Evolutionary conservation across 345 rosid genomes (phyloP).

Genomic region (Eutrema heterophyllum): DNA sequence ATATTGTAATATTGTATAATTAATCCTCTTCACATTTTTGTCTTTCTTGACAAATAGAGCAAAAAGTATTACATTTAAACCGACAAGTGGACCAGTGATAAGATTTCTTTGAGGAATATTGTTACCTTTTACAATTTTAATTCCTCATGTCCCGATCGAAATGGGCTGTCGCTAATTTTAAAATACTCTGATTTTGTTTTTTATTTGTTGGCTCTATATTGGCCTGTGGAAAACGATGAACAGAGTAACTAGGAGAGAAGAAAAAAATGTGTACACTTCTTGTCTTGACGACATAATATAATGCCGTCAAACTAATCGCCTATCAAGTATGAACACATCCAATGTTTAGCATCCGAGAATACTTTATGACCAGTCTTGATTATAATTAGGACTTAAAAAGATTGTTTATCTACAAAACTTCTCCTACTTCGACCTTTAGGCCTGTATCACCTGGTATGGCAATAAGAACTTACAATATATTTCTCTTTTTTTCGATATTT

Average conservation of each 20-base stretch:
- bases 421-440: background rate
- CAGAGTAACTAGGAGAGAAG: background rate
- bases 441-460: background rate
- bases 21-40: background rate
- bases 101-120: background rate
- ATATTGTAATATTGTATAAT: background rate
- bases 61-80: background rate
- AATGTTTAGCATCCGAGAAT: background rate
- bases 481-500: background rate
- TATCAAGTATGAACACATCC: background rate
- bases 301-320: conserved; percentile 2
- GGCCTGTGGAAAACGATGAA: conserved; percentile 2
- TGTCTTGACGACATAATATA: background rate
- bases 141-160: conserved; percentile 11
- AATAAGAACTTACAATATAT: background rate
- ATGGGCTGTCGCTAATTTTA: conserved; percentile 1
- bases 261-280: background rate
- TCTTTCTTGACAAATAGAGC: conserved; percentile 1
- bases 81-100: conserved; percentile 17
- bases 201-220: conserved; percentile 7
- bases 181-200: background rate
- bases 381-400: too few relatives aligned
- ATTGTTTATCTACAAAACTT: background rate
- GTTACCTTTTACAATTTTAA: conserved; percentile 4
- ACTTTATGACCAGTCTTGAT: background rate